Percentiles rank a stretch among this genome's conserved stretches.
phyloP scores from a whole-genome alignment of 305 asterid genomes.

The Andrographis paniculata region DNA sequence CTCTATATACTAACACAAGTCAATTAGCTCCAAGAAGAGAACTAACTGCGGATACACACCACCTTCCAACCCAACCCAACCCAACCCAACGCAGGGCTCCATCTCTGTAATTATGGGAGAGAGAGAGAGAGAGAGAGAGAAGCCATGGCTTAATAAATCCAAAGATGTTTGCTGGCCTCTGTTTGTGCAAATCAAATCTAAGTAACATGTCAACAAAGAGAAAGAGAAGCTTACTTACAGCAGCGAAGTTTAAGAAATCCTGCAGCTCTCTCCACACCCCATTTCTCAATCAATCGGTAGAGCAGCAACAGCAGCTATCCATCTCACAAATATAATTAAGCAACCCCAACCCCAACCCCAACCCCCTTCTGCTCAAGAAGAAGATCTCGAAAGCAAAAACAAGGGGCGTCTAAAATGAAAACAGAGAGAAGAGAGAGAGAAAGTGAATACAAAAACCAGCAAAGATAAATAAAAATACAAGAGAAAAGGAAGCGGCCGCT shows the following conservation, averaged over 20 bases:
- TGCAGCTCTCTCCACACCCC: constrained; percentile 29
- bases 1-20: no score
- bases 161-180: no score
- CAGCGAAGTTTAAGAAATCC: constrained; percentile 26
- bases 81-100: no score
- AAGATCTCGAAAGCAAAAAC: neutral
- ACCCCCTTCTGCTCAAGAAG: neutral
- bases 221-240: constrained; percentile 18
- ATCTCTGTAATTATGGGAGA: no score
- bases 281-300: constrained; percentile 24
- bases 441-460: constrained; percentile 2
- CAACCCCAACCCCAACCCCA: neutral
- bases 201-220: constrained; percentile 10
- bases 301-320: constrained; percentile 3
- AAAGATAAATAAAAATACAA: neutral
- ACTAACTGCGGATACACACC: no score
- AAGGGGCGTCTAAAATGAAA: no score
- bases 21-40: no score
- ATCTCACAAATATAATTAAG: neutral
- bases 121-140: no score
- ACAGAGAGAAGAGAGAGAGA: constrained; percentile 7
- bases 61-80: no score
- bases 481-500: constrained; percentile 7
- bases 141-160: neutral
- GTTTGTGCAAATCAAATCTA: constrained; percentile 1